A percentile compares a stretch with the other conserved stretches of the same genome.
Evolutionary conservation across 257 asterid species (phyloP).

Genomic region (Capsicum chinense): DNA sequence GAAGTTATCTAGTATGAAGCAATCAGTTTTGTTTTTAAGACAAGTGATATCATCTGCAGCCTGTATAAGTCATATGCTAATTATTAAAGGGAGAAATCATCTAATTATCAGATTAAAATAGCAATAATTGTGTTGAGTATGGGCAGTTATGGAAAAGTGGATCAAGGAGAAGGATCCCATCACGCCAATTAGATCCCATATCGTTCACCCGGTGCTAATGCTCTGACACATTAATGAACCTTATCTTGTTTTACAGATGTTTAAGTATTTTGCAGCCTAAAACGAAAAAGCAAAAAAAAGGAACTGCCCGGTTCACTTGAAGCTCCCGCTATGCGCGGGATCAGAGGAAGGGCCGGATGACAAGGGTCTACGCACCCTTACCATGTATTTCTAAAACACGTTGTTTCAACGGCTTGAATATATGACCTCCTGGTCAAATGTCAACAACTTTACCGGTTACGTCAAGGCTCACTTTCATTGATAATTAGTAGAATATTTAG

Average conservation of each 20-base stretch:
- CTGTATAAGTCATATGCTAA: neutral
- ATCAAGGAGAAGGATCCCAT: constrained; percentile 11
- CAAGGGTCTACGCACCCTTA: no score
- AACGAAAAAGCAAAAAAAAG: neutral
- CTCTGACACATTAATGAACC: neutral
- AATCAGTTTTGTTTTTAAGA: neutral
- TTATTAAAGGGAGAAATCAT: neutral
- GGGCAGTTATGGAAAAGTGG: neutral
- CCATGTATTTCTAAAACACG: no score
- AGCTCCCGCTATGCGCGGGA: no score
- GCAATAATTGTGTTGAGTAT: neutral
- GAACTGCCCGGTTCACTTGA: neutral
- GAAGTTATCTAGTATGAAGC: constrained; percentile 6
- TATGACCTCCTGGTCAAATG: no score
- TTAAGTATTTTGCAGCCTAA: neutral
- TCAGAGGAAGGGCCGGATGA: no score
- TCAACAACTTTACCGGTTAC: no score
- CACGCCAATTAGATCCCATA: neutral
- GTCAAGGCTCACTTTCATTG: neutral
- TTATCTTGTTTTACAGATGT: neutral
- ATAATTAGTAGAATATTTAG: neutral
- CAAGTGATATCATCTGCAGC: neutral
- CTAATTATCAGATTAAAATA: constrained; percentile 18
- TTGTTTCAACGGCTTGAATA: no score
- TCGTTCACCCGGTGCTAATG: neutral